Evolutionary conservation across 2,329 filamentous ascomycete species (phyloP).

Genomic region (Hirsutella rhossiliensis): DNA sequence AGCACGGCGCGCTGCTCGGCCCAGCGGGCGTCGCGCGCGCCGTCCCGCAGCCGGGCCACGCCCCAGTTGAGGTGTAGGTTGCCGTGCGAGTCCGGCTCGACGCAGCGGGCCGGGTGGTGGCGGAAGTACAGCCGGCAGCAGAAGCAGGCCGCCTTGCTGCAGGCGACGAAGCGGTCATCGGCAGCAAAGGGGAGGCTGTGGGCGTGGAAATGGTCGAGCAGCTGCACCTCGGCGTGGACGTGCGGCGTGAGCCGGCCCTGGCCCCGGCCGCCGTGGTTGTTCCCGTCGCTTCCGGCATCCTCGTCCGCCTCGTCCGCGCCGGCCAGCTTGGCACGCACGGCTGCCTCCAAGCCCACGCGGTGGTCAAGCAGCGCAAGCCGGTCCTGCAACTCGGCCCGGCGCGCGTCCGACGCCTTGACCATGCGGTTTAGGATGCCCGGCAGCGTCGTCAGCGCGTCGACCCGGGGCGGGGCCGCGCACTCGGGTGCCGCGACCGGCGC

Average conservation of each 20-base stretch:
- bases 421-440: constrained; percentile 20
- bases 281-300: too few relatives aligned
- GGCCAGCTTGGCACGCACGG: not conserved
- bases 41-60: not conserved
- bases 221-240: constrained; percentile 31
- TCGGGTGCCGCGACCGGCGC: constrained; percentile 6
- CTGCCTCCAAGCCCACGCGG: not conserved
- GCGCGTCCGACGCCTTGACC: constrained; percentile 4
- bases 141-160: constrained; percentile 36
- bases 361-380: not conserved
- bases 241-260: not conserved
- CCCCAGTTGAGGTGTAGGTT: constrained; percentile 4
- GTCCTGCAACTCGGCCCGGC: not conserved
- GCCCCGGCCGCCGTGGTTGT: too few relatives aligned
- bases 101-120: constrained; percentile 16
- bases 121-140: constrained; percentile 30
- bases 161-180: constrained; percentile 29
- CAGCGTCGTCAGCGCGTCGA: constrained; percentile 17
- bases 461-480: constrained; percentile 8
- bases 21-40: not conserved
- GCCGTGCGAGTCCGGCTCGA: constrained; percentile 2
- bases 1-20: constrained; percentile 2
- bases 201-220: constrained; percentile 29
- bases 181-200: constrained; percentile 18
- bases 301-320: too few relatives aligned